Evolutionary conservation across 1,284 basidiomycete species (phyloP).

Genomic region (Ustilago vetiveriae): DNA sequence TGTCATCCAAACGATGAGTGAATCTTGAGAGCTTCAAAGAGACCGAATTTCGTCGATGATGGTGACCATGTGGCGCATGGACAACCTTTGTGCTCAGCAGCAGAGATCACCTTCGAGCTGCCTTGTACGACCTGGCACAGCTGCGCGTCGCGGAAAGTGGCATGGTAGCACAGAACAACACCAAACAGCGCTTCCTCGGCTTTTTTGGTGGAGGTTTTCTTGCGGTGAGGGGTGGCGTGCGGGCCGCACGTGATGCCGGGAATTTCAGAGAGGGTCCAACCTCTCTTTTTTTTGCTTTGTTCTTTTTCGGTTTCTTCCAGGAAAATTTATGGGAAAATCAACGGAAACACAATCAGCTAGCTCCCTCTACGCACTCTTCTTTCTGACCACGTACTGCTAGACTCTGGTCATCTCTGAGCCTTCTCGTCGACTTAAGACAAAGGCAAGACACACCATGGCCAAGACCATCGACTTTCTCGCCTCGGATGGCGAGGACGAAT

Average conservation of each 20-base stretch:
- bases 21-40: too few species aligned
- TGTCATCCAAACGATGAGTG: too few species aligned
- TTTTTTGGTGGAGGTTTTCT: slow-evolving; percentile 8
- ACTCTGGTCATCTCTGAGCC: too few species aligned
- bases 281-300: slow-evolving; percentile 3
- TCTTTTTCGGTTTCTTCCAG: slow-evolving; percentile 1
- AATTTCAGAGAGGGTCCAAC: slow-evolving; percentile 16
- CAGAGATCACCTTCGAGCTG: too few species aligned
- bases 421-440: too few species aligned
- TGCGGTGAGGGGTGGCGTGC: background rate
- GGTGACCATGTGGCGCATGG: too few species aligned
- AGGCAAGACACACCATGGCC: slow-evolving; percentile 45
- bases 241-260: slow-evolving; percentile 13
- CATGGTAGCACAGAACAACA: background rate
- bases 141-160: slow-evolving; percentile 14
- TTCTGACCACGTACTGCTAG: background rate
- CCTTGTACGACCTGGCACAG: background rate
- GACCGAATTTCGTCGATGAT: background rate
- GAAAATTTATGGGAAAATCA: slow-evolving; percentile 3
- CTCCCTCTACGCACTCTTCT: background rate
- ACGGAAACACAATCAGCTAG: too few species aligned
- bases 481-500: slow-evolving; percentile 49
- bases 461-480: slow-evolving; percentile 59
- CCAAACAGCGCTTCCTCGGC: background rate
- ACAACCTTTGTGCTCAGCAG: too few species aligned